Evolutionary conservation across 352 stramenopile genomes (phyloP).

Genomic region (Globisporangium uncinulatum): DNA sequence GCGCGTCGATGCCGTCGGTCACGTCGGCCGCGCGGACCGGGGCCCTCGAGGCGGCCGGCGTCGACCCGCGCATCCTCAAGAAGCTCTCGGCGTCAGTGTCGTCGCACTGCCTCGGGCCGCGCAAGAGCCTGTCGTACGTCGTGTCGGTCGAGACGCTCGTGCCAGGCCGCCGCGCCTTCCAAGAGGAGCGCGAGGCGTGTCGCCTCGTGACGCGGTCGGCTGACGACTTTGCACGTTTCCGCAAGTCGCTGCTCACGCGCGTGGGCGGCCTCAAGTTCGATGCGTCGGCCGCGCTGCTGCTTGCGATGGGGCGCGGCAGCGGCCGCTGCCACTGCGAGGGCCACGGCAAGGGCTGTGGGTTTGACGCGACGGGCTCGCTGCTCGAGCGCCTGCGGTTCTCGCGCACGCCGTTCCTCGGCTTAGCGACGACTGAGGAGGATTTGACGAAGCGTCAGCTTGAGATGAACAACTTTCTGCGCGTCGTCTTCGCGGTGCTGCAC

Average conservation of each 20-base stretch:
- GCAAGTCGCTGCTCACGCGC: slow-evolving; percentile 61
- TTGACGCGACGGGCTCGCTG: slow-evolving; percentile 66
- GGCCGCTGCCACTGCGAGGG: slow-evolving; percentile 58
- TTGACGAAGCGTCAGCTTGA: slow-evolving; percentile 60
- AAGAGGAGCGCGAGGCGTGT: slow-evolving; percentile 62
- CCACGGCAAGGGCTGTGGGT: slow-evolving; percentile 42
- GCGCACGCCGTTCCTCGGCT: slow-evolving; percentile 62
- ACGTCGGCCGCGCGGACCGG: not conserved
- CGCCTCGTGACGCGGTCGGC: slow-evolving; percentile 69
- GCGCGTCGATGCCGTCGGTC: slow-evolving; percentile 10
- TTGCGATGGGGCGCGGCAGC: slow-evolving; percentile 15
- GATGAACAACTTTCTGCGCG: slow-evolving; percentile 81
- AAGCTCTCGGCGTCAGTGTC: slow-evolving; percentile 73
- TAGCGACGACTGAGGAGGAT: slow-evolving; percentile 38
- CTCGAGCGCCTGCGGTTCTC: slow-evolving; percentile 73
- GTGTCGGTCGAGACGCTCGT: slow-evolving; percentile 75
- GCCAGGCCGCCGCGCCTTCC: slow-evolving; percentile 41
- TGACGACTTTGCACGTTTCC: slow-evolving; percentile 71
- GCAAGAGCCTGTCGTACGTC: slow-evolving; percentile 74
- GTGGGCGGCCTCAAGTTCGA: slow-evolving; percentile 41
- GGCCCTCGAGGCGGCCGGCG: slow-evolving; percentile 7
- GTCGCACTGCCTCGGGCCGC: slow-evolving; percentile 55
- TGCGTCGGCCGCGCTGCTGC: slow-evolving; percentile 18
- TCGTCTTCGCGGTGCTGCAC: slow-evolving; percentile 78
- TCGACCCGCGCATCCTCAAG: slow-evolving; percentile 80